phyloP scores from a whole-genome alignment of 345 rosid genomes.

The Eucalyptus lansdowneana region DNA sequence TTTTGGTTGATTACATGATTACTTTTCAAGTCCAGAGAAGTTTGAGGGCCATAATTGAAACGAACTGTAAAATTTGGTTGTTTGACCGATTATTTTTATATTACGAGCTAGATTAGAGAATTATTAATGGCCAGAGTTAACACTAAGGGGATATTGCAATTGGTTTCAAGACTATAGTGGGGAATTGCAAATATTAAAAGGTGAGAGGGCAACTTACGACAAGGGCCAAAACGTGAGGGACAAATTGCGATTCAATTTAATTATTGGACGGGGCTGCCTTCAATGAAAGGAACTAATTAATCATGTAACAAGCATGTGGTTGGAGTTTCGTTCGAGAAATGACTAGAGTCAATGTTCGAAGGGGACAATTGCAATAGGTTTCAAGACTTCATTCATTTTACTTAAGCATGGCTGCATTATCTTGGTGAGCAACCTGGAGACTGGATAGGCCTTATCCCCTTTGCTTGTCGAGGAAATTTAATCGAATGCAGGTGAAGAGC shows the following conservation, averaged over 20 bases:
- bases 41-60: no score
- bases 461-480: background rate
- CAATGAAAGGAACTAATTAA: no score
- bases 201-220: background rate
- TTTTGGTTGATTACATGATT: background rate
- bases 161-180: no score
- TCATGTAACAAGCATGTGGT: background rate
- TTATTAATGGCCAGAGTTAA: background rate
- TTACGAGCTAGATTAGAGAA: background rate
- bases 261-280: no score
- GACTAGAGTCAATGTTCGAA: background rate
- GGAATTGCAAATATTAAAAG: background rate
- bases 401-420: background rate
- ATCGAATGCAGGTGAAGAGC: background rate
- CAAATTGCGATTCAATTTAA: background rate
- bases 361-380: background rate
- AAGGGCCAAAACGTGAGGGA: background rate
- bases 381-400: background rate
- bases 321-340: accelerated
- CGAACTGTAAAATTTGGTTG: no score
- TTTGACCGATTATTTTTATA: no score
- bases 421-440: background rate
- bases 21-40: no score
- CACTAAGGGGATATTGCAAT: no score
- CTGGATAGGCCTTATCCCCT: background rate